These are phyloP conservation scores for Flaveria ramosissima DNA, from an alignment of 129 eudicot genomes.

Conservation along the genomic window DNA sequence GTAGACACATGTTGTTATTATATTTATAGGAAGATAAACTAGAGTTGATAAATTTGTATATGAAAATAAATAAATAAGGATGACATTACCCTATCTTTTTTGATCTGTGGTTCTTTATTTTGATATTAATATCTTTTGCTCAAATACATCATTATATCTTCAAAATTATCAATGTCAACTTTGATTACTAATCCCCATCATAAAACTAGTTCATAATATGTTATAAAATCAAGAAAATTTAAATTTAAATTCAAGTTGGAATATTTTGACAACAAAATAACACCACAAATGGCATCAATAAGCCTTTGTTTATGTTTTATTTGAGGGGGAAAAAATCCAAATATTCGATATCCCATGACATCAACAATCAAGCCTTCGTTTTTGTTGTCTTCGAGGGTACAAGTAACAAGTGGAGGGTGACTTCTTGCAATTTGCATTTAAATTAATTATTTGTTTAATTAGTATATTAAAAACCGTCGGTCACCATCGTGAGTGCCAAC, in stretches of 20 bases:
- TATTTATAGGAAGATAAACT: no score
- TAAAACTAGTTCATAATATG: neutral
- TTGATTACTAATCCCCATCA: neutral
- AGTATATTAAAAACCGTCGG: neutral
- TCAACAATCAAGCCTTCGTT: neutral
- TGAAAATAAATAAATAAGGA: no score
- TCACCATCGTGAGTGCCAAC: neutral
- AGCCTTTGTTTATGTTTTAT: neutral
- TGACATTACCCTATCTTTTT: no score
- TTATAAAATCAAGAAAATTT: neutral
- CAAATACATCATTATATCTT: no score
- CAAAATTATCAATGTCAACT: neutral
- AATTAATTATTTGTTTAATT: neutral
- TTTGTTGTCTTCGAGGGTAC: constrained; percentile 5
- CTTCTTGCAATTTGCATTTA: neutral
- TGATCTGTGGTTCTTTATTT: no score
- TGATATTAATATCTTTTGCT: no score
- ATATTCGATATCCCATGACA: neutral
- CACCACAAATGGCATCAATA: neutral
- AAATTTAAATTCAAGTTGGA: neutral
- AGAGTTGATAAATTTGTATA: no score
- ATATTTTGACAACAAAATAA: neutral
- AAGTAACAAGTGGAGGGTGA: constrained; percentile 5
- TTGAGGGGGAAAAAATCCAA: neutral
- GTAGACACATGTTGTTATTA: no score